Base-by-base conservation (phyloP, 2,329 filamentous ascomycete species). In the Alternaria ethzedia region DNA sequence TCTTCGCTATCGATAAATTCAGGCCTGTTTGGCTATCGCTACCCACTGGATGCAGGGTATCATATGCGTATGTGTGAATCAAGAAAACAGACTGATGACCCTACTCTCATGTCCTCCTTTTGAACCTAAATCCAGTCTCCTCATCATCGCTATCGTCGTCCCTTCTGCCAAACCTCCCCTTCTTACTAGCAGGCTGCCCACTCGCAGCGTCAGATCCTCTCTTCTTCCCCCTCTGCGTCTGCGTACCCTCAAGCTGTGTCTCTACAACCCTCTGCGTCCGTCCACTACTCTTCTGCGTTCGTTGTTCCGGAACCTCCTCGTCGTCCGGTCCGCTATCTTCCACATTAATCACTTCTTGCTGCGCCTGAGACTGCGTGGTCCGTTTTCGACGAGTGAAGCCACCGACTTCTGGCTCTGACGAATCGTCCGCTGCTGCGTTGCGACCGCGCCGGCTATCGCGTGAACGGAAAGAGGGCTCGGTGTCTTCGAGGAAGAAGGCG, bases 401-500 rank as follows among this genome's bases (percentile, higher is more conserved):
- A 6, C 78, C 77, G 3, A 68, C 54, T 50, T 78, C 74, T 12
- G 68, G 60, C 49, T 79, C 76, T 0, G 74, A 77, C 1, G 67
- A 67, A 8, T 70, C 66, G 5, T 74, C 71, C 9, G 56, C 52
- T 26, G 32, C 45, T n/a, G 49, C 30, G 20, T 54, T 49, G 13
- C 62, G 49, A n/a, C 50, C 32, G 17, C 57, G 60, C 5, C 60
- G 57, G 3, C 60, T 65, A 15, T 68, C 60, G 11, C 65, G 70
- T 13, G 69, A 70, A n/a, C 64, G 67, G 12, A 58, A 60, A 4
- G 67, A 65, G 25, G 71, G 69, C 47, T 74, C 67, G 2, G 62
- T 28, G 30, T 73, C 71, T 59, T 91, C 86, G 2, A 91, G 83
- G 89, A 92, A 95, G 80, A 94, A 93, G 49, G 90, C 87, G 54